These are phyloP conservation scores for Peronospora destructor DNA, from an alignment of 352 stramenopile genomes.

Conservation along the genomic window DNA sequence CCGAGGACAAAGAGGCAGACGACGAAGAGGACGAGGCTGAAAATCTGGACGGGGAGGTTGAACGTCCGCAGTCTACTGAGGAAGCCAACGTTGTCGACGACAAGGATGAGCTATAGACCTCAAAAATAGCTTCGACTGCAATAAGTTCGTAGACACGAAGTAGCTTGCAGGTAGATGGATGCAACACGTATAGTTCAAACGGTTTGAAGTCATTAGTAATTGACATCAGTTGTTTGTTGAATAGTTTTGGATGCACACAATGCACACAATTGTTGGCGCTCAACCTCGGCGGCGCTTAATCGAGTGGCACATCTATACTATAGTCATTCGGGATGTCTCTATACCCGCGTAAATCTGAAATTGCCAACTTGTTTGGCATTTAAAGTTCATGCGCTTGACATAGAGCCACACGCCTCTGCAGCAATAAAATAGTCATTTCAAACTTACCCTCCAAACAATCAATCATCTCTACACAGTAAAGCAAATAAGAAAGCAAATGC, in stretches of 20 bases:
- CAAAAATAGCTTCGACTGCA: conserved; percentile 14
- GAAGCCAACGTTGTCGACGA: conserved; percentile 27
- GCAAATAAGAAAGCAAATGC: no score
- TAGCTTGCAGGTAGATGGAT: not conserved
- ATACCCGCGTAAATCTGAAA: no score
- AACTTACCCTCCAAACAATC: no score
- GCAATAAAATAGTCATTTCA: not conserved
- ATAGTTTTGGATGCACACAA: no score
- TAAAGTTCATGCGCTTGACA: conserved; percentile 50
- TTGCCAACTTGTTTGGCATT: conserved; percentile 67
- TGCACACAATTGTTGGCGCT: no score
- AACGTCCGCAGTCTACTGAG: conserved; percentile 39
- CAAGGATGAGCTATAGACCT: conserved; percentile 66
- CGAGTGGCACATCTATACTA: no score
- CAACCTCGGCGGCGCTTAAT: no score
- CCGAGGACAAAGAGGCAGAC: conserved; percentile 50
- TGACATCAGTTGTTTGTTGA: no score
- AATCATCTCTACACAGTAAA: no score
- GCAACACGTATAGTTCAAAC: no score
- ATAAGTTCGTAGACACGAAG: conserved; percentile 16
- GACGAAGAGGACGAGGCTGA: conserved; percentile 34
- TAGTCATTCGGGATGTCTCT: no score
- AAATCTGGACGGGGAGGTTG: conserved; percentile 71
- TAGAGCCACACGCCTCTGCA: conserved; percentile 57
- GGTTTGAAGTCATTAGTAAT: not conserved